Evolutionary conservation across 129 eudicot species (phyloP).

Genomic region (Tagetes erecta): DNA sequence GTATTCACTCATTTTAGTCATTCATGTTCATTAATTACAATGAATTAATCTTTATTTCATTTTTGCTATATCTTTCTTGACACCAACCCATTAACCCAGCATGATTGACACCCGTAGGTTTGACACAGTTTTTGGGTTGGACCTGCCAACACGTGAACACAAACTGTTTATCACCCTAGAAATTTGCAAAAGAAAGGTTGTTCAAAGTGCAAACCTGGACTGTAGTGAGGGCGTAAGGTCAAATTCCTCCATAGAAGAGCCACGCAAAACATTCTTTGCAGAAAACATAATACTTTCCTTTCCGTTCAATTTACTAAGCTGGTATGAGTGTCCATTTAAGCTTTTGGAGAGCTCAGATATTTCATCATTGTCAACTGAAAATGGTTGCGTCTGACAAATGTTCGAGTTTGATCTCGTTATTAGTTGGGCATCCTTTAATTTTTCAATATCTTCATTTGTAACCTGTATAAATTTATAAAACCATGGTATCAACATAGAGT

Average conservation of each 20-base stretch:
- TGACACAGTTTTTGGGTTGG: too few relatives aligned
- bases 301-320: neutral
- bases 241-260: neutral
- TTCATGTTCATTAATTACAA: too few relatives aligned
- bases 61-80: too few relatives aligned
- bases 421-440: neutral
- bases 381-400: neutral
- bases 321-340: too few relatives aligned
- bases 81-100: too few relatives aligned
- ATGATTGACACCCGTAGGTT: too few relatives aligned
- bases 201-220: conserved; percentile 4
- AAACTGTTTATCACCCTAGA: too few relatives aligned
- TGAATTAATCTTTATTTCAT: too few relatives aligned
- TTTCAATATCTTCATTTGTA: neutral
- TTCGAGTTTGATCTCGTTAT: neutral
- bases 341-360: neutral
- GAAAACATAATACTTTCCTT: neutral
- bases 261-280: neutral
- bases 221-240: neutral
- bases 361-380: neutral
- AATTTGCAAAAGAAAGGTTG: too few relatives aligned
- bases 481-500: neutral
- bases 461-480: neutral
- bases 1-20: too few relatives aligned
- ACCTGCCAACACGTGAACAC: too few relatives aligned